These are phyloP conservation scores for Fonsecaea multimorphosa DNA, from an alignment of 2,329 filamentous ascomycete species.

Conservation along the genomic window DNA sequence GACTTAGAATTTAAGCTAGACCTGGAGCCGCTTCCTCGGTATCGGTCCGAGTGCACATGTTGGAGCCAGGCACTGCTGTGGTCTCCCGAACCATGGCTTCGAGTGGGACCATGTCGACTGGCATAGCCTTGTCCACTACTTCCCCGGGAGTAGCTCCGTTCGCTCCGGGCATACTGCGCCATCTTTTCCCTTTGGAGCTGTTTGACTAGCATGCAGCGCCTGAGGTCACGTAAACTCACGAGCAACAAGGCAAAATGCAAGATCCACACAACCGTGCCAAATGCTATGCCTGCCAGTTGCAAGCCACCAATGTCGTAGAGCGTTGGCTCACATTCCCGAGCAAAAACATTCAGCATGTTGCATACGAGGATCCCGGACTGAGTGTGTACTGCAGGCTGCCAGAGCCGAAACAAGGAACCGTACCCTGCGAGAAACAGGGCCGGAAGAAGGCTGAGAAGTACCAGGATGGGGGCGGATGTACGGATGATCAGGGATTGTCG, in stretches of 20 bases:
- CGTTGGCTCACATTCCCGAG: constrained; percentile 42
- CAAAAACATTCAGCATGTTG: constrained; percentile 40
- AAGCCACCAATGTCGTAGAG: constrained; percentile 43
- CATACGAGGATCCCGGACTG: constrained; percentile 37
- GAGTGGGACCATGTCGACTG: constrained; percentile 4
- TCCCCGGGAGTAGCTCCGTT: constrained; percentile 13
- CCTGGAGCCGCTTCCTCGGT: constrained; percentile 16
- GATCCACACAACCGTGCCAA: constrained; percentile 41
- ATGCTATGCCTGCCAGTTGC: constrained; percentile 42
- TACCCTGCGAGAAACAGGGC: constrained; percentile 41
- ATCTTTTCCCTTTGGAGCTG: constrained; percentile 34
- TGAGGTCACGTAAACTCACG: constrained; percentile 24
- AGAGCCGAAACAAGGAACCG: constrained; percentile 43
- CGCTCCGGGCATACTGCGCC: constrained; percentile 26
- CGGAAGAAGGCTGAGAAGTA: constrained; percentile 38
- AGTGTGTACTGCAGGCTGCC: constrained; percentile 37
- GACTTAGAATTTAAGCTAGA: constrained; percentile 12
- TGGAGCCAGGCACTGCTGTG: constrained; percentile 13
- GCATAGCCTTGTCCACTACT: constrained; percentile 9
- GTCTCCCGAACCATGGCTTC: constrained; percentile 12
- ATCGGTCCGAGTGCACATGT: constrained; percentile 6
- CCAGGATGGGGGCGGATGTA: constrained; percentile 26
- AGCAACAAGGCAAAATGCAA: constrained; percentile 32
- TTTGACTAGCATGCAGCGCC: constrained; percentile 29
- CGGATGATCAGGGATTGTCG: constrained; percentile 27